These are phyloP conservation scores for Diatrype stigma DNA, from an alignment of 2,329 filamentous ascomycete species.

Conservation along the genomic window DNA sequence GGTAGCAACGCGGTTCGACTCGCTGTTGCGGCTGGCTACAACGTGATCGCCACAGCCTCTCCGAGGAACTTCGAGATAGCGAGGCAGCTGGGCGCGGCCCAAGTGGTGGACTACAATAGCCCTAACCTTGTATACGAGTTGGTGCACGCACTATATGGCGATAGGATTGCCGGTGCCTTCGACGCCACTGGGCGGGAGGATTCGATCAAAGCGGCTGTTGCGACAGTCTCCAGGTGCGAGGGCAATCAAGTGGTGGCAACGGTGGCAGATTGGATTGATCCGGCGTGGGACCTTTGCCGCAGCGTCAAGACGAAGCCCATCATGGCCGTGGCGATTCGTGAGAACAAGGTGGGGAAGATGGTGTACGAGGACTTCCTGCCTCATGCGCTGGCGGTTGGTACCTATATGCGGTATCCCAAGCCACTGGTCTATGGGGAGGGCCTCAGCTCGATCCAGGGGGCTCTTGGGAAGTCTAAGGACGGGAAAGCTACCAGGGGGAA, in stretches of 20 bases:
- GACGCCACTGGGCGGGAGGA: slow-evolving; percentile 3
- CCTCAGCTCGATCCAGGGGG: slow-evolving; percentile 5
- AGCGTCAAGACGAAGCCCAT: slow-evolving; percentile 1
- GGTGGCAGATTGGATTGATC: slow-evolving; percentile 1
- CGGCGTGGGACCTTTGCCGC: background rate
- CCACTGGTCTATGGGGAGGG: slow-evolving; percentile 8
- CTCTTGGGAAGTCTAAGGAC: slow-evolving; percentile 1
- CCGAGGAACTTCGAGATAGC: too few species aligned
- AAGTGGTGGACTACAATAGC: too few species aligned
- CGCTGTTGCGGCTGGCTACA: too few species aligned
- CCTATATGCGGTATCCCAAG: slow-evolving; percentile 7
- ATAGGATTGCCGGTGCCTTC: too few species aligned
- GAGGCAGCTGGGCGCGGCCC: too few species aligned
- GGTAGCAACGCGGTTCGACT: too few species aligned
- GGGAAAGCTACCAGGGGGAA: slow-evolving; percentile 1
- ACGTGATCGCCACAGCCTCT: too few species aligned
- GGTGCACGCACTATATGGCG: too few species aligned
- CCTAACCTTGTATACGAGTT: too few species aligned
- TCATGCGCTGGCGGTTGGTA: slow-evolving; percentile 6
- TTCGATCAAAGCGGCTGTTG: slow-evolving; percentile 1
- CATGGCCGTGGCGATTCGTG: slow-evolving; percentile 9
- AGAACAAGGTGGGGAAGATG: slow-evolving; percentile 6
- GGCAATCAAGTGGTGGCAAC: slow-evolving; percentile 6
- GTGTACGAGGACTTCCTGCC: slow-evolving; percentile 11
- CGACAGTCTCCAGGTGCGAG: slow-evolving; percentile 2